Conservation (phyloP, 106 monocot species). For the Gastrodia elata region DNA sequence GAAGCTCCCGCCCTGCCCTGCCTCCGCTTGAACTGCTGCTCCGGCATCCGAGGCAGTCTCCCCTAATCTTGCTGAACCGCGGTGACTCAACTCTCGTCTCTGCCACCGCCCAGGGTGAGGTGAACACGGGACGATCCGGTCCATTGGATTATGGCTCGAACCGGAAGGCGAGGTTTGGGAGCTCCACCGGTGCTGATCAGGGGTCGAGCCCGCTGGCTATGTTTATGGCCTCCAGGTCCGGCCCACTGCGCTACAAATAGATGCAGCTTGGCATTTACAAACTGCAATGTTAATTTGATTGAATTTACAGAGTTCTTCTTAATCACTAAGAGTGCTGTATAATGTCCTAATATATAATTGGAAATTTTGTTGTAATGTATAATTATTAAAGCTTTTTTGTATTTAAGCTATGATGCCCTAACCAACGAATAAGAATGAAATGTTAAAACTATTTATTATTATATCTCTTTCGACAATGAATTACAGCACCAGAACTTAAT, state of each 20-base stretch:
- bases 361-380: too few relatives aligned
- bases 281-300: too few relatives aligned
- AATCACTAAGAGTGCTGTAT: too few relatives aligned
- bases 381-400: too few relatives aligned
- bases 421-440: too few relatives aligned
- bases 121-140: constrained; percentile 47
- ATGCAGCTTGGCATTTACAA: too few relatives aligned
- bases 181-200: constrained; percentile 35
- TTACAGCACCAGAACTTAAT: too few relatives aligned
- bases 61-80: constrained; percentile 51
- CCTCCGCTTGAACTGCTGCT: constrained; percentile 22
- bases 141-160: constrained; percentile 56
- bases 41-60: constrained; percentile 76
- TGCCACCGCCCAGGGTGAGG: constrained; percentile 24
- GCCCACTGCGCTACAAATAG: constrained; percentile 67
- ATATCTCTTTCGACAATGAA: too few relatives aligned
- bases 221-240: constrained; percentile 79
- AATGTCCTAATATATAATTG: too few relatives aligned
- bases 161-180: constrained; percentile 71
- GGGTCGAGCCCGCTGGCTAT: constrained; percentile 67
- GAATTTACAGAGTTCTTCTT: too few relatives aligned
- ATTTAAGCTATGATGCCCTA: too few relatives aligned
- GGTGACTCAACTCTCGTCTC: constrained; percentile 36
- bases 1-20: constrained; percentile 21
- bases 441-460: too few relatives aligned